Evolutionary conservation across 257 asterid species (phyloP).

Genomic region (Rhazya stricta): DNA sequence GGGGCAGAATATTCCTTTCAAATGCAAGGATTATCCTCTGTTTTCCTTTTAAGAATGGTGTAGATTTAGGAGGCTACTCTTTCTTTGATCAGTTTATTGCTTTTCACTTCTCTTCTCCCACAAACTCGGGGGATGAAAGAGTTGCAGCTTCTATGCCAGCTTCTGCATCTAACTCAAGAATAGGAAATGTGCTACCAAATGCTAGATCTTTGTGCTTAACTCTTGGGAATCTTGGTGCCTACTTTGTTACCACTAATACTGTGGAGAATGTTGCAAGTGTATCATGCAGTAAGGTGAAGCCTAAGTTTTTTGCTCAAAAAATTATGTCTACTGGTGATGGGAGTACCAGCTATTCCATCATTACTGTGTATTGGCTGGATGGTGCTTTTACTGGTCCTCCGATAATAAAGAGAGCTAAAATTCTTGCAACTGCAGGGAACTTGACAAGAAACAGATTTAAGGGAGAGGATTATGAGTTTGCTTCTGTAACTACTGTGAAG

Average conservation of each 20-base stretch:
- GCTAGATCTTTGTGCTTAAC: slow-evolving; percentile 59
- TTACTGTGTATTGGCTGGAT: slow-evolving; percentile 77
- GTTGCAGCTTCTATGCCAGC: slow-evolving; percentile 35
- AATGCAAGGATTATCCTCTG: slow-evolving; percentile 72
- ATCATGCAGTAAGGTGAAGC: slow-evolving; percentile 27
- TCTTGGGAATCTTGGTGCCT: slow-evolving; percentile 51
- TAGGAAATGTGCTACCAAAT: slow-evolving; percentile 29
- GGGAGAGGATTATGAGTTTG: slow-evolving; percentile 63
- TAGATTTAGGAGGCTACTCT: slow-evolving; percentile 43
- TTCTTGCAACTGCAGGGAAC: slow-evolving; percentile 68
- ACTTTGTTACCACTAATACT: slow-evolving; percentile 41
- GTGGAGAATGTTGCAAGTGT: slow-evolving; percentile 37
- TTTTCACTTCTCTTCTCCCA: slow-evolving; percentile 52
- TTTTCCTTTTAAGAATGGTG: slow-evolving; percentile 48
- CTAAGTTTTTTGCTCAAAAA: slow-evolving; percentile 45
- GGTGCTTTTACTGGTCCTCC: slow-evolving; percentile 68
- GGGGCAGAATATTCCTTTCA: slow-evolving; percentile 57
- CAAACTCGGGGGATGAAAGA: slow-evolving; percentile 31
- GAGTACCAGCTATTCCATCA: slow-evolving; percentile 42
- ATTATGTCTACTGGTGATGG: slow-evolving; percentile 47
- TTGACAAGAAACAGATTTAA: slow-evolving; percentile 38
- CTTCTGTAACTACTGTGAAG: slow-evolving; percentile 67
- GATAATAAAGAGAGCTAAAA: slow-evolving; percentile 77
- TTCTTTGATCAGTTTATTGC: slow-evolving; percentile 67
- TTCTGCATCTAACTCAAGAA: slow-evolving; percentile 37